phyloP scores from a whole-genome alignment of 305 asterid species.

The Fraxinus albicans region DNA sequence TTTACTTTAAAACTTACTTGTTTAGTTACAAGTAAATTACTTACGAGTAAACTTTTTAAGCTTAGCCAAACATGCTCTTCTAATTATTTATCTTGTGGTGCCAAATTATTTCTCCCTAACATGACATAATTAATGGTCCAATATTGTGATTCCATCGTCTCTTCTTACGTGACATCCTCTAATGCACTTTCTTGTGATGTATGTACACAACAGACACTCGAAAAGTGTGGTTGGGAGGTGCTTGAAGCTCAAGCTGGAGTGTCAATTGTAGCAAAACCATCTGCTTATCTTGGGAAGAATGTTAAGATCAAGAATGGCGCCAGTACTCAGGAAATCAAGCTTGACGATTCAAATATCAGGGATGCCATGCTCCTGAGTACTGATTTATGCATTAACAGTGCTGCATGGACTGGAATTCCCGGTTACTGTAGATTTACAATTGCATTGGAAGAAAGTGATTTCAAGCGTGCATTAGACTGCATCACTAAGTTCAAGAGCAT shows the following conservation, averaged over 20 bases:
- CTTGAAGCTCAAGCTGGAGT: conserved; percentile 77
- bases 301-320: conserved; percentile 38
- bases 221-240: conserved; percentile 82
- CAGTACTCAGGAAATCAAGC: conserved; percentile 41
- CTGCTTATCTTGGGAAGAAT: conserved; percentile 67
- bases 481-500: conserved; percentile 63
- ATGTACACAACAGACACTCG: conserved; percentile 53
- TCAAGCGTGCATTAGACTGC: conserved; percentile 74
- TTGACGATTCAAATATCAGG: conserved; percentile 73
- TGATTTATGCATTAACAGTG: conserved; percentile 88
- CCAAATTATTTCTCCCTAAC: background rate
- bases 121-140: background rate
- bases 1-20: background rate
- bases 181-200: conserved; percentile 14
- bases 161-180: background rate
- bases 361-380: conserved; percentile 73
- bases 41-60: background rate
- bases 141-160: background rate
- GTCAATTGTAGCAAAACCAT: conserved; percentile 78
- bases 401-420: conserved; percentile 85
- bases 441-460: conserved; percentile 72
- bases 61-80: background rate
- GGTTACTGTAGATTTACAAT: conserved; percentile 87
- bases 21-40: background rate
- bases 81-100: background rate